Evolutionary conservation across 192 early-diverging fungal species (phyloP).

Genomic region (Geosiphon pyriformis): DNA sequence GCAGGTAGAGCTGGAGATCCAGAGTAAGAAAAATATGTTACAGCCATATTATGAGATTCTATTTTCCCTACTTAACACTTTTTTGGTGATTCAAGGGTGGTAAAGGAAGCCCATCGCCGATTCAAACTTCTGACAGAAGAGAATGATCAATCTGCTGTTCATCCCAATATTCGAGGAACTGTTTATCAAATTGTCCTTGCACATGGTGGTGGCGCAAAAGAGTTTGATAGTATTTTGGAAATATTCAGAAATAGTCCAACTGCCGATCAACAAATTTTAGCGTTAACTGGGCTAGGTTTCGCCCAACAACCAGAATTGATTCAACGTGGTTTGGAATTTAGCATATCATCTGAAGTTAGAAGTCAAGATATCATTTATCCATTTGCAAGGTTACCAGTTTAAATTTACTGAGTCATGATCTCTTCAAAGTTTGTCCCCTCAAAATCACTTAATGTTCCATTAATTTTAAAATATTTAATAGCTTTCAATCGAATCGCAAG

Average conservation of each 20-base stretch:
- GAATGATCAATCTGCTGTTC: slow-evolving; percentile 63
- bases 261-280: slow-evolving; percentile 63
- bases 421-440: neutral
- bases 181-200: slow-evolving; percentile 70
- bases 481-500: slow-evolving; percentile 47
- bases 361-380: slow-evolving; percentile 65
- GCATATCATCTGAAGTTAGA: slow-evolving; percentile 61
- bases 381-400: slow-evolving; percentile 37
- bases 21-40: slow-evolving; percentile 4
- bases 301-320: slow-evolving; percentile 51
- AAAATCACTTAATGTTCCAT: neutral
- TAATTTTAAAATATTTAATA: slow-evolving; percentile 32
- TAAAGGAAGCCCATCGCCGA: slow-evolving; percentile 62
- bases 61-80: neutral
- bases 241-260: slow-evolving; percentile 56
- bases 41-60: neutral
- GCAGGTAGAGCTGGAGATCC: slow-evolving; percentile 68
- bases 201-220: slow-evolving; percentile 53
- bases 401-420: slow-evolving; percentile 29
- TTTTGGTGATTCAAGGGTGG: slow-evolving; percentile 25
- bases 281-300: slow-evolving; percentile 57
- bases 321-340: slow-evolving; percentile 54
- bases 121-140: slow-evolving; percentile 60
- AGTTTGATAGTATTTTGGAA: slow-evolving; percentile 57
- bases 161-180: slow-evolving; percentile 64